A percentile compares a stretch with the other conserved stretches of the same genome.
Evolutionary conservation across 768 basidiomycete genomes (phyloP).

Genomic region (Lentinula lateritia): DNA sequence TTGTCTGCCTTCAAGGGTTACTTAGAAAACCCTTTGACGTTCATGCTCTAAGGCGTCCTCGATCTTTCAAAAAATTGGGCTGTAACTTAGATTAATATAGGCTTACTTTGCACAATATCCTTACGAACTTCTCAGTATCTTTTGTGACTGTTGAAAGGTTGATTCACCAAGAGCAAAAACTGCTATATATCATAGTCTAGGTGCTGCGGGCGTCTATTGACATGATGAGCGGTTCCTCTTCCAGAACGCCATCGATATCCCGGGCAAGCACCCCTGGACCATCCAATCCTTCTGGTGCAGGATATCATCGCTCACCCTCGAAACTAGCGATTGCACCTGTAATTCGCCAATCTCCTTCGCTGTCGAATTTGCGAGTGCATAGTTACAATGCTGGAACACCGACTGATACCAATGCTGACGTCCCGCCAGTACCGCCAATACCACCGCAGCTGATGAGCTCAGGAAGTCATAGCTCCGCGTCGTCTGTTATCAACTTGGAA

Average conservation of each 20-base stretch:
- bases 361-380: slow-evolving; percentile 53
- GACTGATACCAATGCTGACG: slow-evolving; percentile 18
- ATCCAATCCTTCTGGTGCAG: neutral
- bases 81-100: slow-evolving; percentile 5
- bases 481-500: slow-evolving; percentile 65
- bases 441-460: neutral
- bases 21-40: slow-evolving; percentile 93
- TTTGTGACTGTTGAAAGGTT: neutral
- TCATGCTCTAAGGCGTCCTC: slow-evolving; percentile 70
- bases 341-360: slow-evolving; percentile 47
- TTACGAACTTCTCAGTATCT: too few relatives aligned
- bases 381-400: slow-evolving; percentile 37
- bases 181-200: neutral
- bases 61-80: slow-evolving; percentile 1
- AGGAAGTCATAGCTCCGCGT: slow-evolving; percentile 55
- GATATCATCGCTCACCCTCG: slow-evolving; percentile 32
- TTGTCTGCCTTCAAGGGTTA: slow-evolving; percentile 91
- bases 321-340: slow-evolving; percentile 42
- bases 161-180: neutral
- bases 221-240: neutral
- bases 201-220: neutral
- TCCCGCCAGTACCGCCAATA: slow-evolving; percentile 26
- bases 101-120: neutral
- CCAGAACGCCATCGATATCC: slow-evolving; percentile 17
- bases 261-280: slow-evolving; percentile 1